Conservation (phyloP, 164 flowering plant species). For the Brasenia schreberi region DNA sequence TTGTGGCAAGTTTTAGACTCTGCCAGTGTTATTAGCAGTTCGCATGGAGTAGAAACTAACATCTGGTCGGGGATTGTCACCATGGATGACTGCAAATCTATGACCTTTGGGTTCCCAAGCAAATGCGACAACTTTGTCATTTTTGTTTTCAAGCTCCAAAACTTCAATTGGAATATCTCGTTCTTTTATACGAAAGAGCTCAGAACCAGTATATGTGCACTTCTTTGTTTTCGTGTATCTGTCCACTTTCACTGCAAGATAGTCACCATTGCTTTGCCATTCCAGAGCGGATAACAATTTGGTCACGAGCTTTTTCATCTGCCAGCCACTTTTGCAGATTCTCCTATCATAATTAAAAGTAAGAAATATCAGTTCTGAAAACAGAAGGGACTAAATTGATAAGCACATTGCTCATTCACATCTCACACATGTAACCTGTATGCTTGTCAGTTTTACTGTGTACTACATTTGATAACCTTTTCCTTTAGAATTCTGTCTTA, state of each 20-base stretch:
- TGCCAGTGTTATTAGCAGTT: slow-evolving; percentile 34
- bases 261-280: slow-evolving; percentile 97
- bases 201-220: slow-evolving; percentile 93
- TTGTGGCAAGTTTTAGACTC: slow-evolving; percentile 76
- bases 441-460: no score
- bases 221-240: slow-evolving; percentile 90
- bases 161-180: slow-evolving; percentile 95
- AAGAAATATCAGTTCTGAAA: no score
- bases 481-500: no score
- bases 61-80: slow-evolving; percentile 83
- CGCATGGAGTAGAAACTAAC: slow-evolving; percentile 76
- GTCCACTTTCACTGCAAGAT: slow-evolving; percentile 95
- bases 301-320: slow-evolving; percentile 93
- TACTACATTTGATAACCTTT: no score
- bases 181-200: slow-evolving; percentile 94
- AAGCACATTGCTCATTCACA: no score
- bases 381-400: no score
- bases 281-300: slow-evolving; percentile 85
- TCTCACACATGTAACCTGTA: no score
- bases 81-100: slow-evolving; percentile 91
- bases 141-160: slow-evolving; percentile 95
- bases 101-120: slow-evolving; percentile 99
- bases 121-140: slow-evolving; percentile 91
- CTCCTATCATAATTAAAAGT: slow-evolving; percentile 33
- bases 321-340: slow-evolving; percentile 87